A percentile compares a stretch with the other conserved stretches of the same genome.
Evolutionary conservation across 1,284 basidiomycete species (phyloP).

Genomic region (Neolentinus lepideus): DNA sequence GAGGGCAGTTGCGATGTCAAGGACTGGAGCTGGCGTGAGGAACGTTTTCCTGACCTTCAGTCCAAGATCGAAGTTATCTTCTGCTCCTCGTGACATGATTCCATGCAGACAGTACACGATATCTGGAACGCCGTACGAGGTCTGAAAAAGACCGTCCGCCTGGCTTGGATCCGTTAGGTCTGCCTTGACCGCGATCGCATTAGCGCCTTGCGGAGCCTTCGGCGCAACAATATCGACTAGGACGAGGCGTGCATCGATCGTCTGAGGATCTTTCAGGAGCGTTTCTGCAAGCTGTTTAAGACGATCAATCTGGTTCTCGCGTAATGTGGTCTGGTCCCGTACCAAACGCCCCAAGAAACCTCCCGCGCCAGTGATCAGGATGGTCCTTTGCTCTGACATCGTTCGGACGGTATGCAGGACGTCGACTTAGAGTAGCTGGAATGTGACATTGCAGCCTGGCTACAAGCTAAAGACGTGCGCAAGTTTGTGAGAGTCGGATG

Average conservation of each 20-base stretch:
- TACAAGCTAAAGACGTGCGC: neutral
- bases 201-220: conserved; percentile 28
- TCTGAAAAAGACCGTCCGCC: conserved; percentile 32
- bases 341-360: conserved; percentile 40
- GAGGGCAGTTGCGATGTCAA: conserved; percentile 1
- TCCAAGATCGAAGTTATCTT: conserved; percentile 57
- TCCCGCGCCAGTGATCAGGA: conserved; percentile 53
- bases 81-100: conserved; percentile 64
- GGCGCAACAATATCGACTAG: conserved; percentile 50
- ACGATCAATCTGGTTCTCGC: neutral
- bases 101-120: conserved; percentile 56
- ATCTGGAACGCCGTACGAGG: conserved; percentile 32
- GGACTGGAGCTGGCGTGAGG: neutral
- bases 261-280: conserved; percentile 24
- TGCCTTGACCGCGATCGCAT: conserved; percentile 36
- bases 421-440: neutral
- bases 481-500: conserved; percentile 2
- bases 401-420: no score
- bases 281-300: conserved; percentile 26
- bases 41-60: conserved; percentile 27
- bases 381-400: conserved; percentile 18
- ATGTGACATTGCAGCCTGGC: neutral
- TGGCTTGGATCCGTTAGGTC: conserved; percentile 39
- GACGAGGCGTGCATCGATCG: conserved; percentile 39
- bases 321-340: conserved; percentile 10